Conservation (phyloP, 2,329 filamentous ascomycete genomes). For the Colletotrichum noveboracense region DNA sequence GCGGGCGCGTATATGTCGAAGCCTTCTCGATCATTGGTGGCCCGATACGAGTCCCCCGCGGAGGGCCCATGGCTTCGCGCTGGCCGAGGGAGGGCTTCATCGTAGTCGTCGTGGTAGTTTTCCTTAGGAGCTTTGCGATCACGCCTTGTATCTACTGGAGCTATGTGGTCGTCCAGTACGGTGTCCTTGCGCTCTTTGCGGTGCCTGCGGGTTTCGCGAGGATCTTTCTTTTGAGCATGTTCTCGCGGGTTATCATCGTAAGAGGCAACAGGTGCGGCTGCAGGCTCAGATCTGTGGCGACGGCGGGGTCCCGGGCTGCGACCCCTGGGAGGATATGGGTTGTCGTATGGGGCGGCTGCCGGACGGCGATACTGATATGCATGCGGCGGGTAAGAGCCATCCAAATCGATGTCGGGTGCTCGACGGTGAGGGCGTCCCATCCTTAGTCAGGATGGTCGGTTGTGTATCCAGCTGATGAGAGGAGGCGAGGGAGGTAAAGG, state of each 20-base stretch:
- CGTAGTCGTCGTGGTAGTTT: not conserved
- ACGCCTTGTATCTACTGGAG: not conserved
- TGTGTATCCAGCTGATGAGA: not conserved
- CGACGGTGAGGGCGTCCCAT: conserved; percentile 7
- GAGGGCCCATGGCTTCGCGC: conserved; percentile 4
- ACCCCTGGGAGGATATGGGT: not conserved
- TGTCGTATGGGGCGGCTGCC: not conserved
- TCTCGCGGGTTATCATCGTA: not conserved
- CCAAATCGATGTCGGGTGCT: not conserved
- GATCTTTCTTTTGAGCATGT: not conserved
- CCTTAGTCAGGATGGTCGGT: not conserved
- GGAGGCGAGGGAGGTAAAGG: not conserved
- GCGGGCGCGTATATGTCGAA: not conserved
- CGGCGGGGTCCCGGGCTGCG: conserved; percentile 11
- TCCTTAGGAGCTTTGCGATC: not conserved
- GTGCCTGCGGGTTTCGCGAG: not conserved
- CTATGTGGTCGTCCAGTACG: not conserved
- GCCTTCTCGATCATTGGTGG: not conserved
- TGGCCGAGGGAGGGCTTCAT: not conserved
- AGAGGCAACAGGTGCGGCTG: not conserved
- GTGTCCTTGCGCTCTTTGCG: not conserved
- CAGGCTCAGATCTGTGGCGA: conserved; percentile 9
- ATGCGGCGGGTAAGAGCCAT: not conserved
- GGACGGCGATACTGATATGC: not conserved
- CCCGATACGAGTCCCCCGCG: not conserved